Evolutionary conservation across 441 rosid species (phyloP).

Genomic region (Gossypium davidsonii): DNA sequence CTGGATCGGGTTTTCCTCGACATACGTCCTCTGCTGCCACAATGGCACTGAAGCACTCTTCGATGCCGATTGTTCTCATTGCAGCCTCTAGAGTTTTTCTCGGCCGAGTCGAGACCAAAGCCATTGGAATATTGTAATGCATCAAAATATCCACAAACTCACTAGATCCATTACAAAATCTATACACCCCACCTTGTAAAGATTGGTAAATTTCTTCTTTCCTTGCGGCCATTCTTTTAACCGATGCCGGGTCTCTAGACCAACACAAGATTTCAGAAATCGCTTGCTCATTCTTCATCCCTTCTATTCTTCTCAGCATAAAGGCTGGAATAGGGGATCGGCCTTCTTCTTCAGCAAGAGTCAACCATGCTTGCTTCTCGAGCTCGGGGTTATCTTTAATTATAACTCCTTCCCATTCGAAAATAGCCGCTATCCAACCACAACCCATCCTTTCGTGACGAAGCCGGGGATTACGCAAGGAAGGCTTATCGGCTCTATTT

Average conservation of each 20-base stretch:
- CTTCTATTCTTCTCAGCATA: slow-evolving; percentile 61
- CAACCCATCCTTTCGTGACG: slow-evolving; percentile 95
- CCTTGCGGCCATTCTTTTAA: slow-evolving; percentile 69
- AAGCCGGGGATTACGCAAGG: slow-evolving; percentile 75
- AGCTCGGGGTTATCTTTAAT: slow-evolving; percentile 76
- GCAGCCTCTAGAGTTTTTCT: slow-evolving; percentile 69
- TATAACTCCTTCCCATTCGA: slow-evolving; percentile 94
- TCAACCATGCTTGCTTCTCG: slow-evolving; percentile 79
- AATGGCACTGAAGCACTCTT: slow-evolving; percentile 56
- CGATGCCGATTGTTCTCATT: slow-evolving; percentile 56
- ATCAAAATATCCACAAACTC: slow-evolving; percentile 80
- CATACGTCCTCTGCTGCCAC: slow-evolving; percentile 85
- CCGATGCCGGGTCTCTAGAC: slow-evolving; percentile 73
- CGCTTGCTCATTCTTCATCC: slow-evolving; percentile 95
- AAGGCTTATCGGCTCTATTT: slow-evolving; percentile 77
- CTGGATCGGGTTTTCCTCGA: slow-evolving; percentile 93
- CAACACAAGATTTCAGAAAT: slow-evolving; percentile 90
- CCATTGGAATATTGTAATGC: slow-evolving; percentile 91
- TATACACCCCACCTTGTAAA: slow-evolving; percentile 71
- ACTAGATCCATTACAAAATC: slow-evolving; percentile 57
- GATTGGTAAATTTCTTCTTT: slow-evolving; percentile 77
- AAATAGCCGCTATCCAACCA: slow-evolving; percentile 95
- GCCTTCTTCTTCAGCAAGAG: slow-evolving; percentile 83
- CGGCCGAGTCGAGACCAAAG: slow-evolving; percentile 88
- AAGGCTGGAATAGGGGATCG: slow-evolving; percentile 75